Conservation (phyloP, 495 filamentous ascomycete genomes). For the Symbiotaphrina buchneri region DNA sequence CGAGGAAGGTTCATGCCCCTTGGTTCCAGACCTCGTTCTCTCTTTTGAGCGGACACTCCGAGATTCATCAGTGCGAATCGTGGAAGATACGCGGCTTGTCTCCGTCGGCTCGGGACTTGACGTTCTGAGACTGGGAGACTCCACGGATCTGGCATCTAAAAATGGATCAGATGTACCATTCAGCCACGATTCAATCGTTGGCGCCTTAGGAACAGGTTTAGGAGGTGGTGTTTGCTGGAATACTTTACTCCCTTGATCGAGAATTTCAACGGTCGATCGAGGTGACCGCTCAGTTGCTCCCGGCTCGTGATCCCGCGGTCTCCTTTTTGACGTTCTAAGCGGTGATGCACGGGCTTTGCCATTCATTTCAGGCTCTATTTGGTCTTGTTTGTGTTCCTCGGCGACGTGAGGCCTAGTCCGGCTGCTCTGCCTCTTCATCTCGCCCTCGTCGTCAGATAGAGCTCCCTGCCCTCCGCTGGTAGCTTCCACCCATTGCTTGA, state of each 20-base stretch:
- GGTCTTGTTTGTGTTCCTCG: no score
- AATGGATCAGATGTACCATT: constrained; percentile 54
- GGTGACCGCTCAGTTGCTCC: no score
- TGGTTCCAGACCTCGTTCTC: neutral
- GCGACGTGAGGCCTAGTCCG: no score
- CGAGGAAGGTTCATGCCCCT: neutral
- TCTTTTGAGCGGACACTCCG: neutral
- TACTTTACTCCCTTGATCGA: neutral
- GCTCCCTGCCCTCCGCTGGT: neutral
- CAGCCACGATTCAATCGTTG: constrained; percentile 49
- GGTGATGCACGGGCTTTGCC: no score
- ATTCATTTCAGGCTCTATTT: no score
- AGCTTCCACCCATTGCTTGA: no score
- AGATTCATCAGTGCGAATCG: neutral
- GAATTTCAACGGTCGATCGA: no score
- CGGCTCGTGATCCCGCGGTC: no score
- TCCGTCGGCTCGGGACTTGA: neutral
- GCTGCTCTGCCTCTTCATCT: no score
- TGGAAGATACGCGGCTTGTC: neutral
- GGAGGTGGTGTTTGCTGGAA: neutral
- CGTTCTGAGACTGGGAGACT: no score
- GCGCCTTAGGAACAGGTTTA: neutral
- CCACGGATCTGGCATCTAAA: constrained; percentile 31
- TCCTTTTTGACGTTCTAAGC: no score
- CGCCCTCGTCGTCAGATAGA: neutral